A percentile compares a stretch with the other conserved stretches of the same genome.
These are phyloP conservation scores for Daldinia concentrica DNA, from an alignment of 495 filamentous ascomycete genomes.

Conservation along the genomic window DNA sequence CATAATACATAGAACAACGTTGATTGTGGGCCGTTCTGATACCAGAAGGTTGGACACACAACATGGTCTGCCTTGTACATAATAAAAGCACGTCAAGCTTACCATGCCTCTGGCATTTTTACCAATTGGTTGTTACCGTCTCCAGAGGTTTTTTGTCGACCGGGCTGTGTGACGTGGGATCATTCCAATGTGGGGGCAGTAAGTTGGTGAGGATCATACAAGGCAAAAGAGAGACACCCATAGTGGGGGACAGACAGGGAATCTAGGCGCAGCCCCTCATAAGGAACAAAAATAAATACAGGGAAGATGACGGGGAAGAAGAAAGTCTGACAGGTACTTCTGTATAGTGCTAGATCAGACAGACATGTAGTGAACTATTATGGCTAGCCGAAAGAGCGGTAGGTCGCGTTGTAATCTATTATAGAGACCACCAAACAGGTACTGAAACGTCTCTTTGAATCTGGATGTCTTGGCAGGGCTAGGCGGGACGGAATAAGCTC, in stretches of 20 bases:
- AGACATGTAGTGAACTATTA: constrained; percentile 25
- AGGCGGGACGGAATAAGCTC: constrained; percentile 38
- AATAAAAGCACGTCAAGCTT: constrained; percentile 32
- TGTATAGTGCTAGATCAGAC: constrained; percentile 24
- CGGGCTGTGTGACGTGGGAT: constrained; percentile 40
- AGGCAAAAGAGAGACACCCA: constrained; percentile 27
- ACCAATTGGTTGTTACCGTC: constrained; percentile 22
- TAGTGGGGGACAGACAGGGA: constrained; percentile 34
- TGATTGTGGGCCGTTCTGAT: constrained; percentile 32
- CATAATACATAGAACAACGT: constrained; percentile 14
- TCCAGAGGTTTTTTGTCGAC: constrained; percentile 31
- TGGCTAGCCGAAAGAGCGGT: constrained; percentile 32
- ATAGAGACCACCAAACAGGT: constrained; percentile 20
- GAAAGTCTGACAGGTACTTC: constrained; percentile 26
- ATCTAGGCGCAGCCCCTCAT: constrained; percentile 23
- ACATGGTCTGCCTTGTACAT: constrained; percentile 19
- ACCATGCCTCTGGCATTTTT: constrained; percentile 25
- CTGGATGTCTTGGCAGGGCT: constrained; percentile 42
- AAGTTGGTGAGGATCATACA: constrained; percentile 24
- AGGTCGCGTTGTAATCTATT: constrained; percentile 34
- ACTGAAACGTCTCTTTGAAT: constrained; percentile 43
- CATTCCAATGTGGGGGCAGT: constrained; percentile 34
- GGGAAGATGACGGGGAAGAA: constrained; percentile 21
- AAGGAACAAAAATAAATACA: constrained; percentile 32
- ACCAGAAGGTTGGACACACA: constrained; percentile 20